Conservation (phyloP, 192 early-diverging fungal genomes). For the Coemansia sp. region DNA sequence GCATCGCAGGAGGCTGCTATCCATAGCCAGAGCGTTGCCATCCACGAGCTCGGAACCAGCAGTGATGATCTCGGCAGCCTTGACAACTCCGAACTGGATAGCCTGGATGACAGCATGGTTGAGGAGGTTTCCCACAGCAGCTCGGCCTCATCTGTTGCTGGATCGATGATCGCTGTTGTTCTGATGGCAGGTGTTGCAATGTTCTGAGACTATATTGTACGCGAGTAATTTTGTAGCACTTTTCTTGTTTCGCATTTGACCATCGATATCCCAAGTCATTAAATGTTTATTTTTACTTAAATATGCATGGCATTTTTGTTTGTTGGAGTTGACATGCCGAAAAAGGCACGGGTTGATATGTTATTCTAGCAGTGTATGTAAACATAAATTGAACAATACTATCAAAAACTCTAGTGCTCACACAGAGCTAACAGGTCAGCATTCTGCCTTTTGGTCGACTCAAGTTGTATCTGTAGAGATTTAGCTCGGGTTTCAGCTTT, state of each 20-base stretch:
- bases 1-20: slow-evolving; percentile 45
- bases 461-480: slow-evolving; percentile 36
- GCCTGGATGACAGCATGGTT: slow-evolving; percentile 8
- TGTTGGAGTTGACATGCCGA: not conserved
- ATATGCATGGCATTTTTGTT: not conserved
- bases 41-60: slow-evolving; percentile 11
- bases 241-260: slow-evolving; percentile 2
- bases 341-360: too few species aligned
- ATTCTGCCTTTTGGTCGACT: slow-evolving; percentile 33
- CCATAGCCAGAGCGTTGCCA: slow-evolving; percentile 31
- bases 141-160: slow-evolving; percentile 22
- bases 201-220: slow-evolving; percentile 21
- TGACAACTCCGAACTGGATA: slow-evolving; percentile 20
- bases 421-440: slow-evolving; percentile 32
- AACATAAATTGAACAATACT: not conserved
- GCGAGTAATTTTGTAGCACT: slow-evolving; percentile 8
- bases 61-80: slow-evolving; percentile 27
- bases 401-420: slow-evolving; percentile 22
- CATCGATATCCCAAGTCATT: too few species aligned
- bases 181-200: slow-evolving; percentile 36
- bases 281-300: too few species aligned
- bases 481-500: slow-evolving; percentile 24
- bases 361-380: not conserved
- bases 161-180: slow-evolving; percentile 36
- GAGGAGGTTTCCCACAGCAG: slow-evolving; percentile 17